Conservation (phyloP, 208 protist genomes). For the Herpetomonas tarakana region DNA sequence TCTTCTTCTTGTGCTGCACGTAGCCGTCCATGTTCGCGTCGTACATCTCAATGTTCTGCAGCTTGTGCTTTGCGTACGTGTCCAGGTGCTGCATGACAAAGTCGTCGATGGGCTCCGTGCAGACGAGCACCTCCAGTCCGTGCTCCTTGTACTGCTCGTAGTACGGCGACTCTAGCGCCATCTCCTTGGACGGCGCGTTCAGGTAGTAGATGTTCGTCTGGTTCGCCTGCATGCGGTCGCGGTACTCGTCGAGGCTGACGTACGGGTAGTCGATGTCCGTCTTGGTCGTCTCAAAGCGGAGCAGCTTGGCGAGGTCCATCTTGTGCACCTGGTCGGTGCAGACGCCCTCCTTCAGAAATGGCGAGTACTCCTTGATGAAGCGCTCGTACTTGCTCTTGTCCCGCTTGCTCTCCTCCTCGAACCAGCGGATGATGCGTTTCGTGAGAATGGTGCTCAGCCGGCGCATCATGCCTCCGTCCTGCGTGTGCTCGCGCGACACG, state of each 20-base stretch:
- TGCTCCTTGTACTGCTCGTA: conserved; percentile 96
- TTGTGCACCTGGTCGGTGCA: conserved; percentile 95
- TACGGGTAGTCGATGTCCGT: conserved; percentile 69
- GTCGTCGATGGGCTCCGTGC: conserved; percentile 94
- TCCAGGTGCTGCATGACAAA: conserved; percentile 95
- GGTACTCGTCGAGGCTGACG: conserved; percentile 95
- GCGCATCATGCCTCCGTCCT: conserved; percentile 95
- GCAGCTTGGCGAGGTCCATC: conserved; percentile 92
- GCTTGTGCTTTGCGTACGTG: conserved; percentile 92
- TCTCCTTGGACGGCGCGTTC: conserved; percentile 78
- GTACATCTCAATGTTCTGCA: conserved; percentile 93
- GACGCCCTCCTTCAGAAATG: conserved; percentile 97
- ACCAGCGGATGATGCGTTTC: conserved; percentile 90
- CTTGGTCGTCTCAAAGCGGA: conserved; percentile 91
- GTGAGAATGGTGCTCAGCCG: conserved; percentile 91
- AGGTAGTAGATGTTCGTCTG: conserved; percentile 97
- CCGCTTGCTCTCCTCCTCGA: conserved; percentile 90
- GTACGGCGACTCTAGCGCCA: conserved; percentile 94
- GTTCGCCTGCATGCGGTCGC: conserved; percentile 93
- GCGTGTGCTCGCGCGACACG: conserved; percentile 97
- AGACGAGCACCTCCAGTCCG: conserved; percentile 93
- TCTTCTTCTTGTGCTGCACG: conserved; percentile 89
- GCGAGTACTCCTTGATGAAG: conserved; percentile 93
- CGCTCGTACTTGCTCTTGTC: conserved; percentile 91
- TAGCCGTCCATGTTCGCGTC: conserved; percentile 86